Base-by-base conservation (phyloP, 768 basidiomycete species). In the Amyloporia xantha region DNA sequence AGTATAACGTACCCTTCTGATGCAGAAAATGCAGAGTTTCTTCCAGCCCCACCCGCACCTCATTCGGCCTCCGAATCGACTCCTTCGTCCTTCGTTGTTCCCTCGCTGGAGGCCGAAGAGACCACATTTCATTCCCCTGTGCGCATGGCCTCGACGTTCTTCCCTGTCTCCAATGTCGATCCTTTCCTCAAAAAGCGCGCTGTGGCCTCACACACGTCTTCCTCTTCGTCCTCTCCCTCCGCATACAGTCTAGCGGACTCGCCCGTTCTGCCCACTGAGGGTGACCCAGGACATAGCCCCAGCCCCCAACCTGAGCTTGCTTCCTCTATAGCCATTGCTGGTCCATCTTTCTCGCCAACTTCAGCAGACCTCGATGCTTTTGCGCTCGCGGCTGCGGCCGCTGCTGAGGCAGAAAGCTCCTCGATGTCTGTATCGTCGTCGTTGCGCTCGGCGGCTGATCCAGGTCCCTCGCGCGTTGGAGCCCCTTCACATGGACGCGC, bases 281-380 rank as follows among this genome's bases (percentile, higher is more conserved):
- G 42, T 2, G 44, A 36, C 15, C 24, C 36, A 19, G n/a, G 42
- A 13, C 52, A 39, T 3, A 27, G 23, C 24, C 15, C 28, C 11
- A 39, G 33, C 44, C 40, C 48, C 30, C 21, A 41, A 37, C 30
- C 44, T 3, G 28, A 15, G 36, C 5, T 39, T 26, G 15, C 3
- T 30, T 7, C 30, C 7, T 15, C 30, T 33, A 7, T 33, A 33
- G 30, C 30, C 15, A 33, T 33, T 15, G 11, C 9, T 38, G 28
- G 19, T 6, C 36, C 33, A 21, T 12, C 21, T n/a, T 23, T 21
- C 4, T 17, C 46, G 3, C 53, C 45, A 1, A 48, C 50, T 12
- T 45, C 48, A 9, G 52, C 43, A 12, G 56, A 62, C 1, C 55
- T 62, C 54, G 61, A 62, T 27, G 59, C 61, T 17, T 60, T 62